These are phyloP conservation scores for Colletotrichum gigasporum DNA, from an alignment of 2,329 filamentous ascomycete genomes.

Conservation along the genomic window DNA sequence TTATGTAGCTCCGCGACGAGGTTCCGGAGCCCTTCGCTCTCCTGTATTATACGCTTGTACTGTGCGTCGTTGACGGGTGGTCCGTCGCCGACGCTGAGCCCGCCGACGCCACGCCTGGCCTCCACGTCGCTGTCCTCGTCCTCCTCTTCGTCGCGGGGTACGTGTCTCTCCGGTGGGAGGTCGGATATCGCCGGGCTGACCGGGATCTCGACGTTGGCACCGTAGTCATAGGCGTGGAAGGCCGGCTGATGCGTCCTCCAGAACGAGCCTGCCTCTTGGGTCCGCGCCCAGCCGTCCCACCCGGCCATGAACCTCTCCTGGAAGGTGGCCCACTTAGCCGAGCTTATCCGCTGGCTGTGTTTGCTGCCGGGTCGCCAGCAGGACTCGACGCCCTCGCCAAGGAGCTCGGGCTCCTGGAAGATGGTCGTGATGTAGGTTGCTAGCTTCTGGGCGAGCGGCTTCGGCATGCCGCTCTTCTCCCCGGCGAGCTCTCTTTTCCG, in stretches of 20 bases:
- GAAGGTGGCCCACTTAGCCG: background rate
- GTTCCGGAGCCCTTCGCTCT: background rate
- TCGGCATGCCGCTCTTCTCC: background rate
- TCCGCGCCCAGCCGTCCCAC: background rate
- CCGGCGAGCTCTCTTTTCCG: background rate
- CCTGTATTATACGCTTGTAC: background rate
- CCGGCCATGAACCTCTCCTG: background rate
- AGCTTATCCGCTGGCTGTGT: background rate
- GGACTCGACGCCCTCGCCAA: background rate
- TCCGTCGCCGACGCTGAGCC: too few species aligned
- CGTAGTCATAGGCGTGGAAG: slow-evolving; percentile 18
- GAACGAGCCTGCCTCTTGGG: background rate
- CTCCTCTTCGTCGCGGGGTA: background rate
- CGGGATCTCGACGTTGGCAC: slow-evolving; percentile 18
- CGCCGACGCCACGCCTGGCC: too few species aligned
- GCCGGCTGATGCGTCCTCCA: background rate
- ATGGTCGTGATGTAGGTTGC: background rate
- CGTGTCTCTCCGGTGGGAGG: background rate
- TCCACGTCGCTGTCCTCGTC: slow-evolving; percentile 22
- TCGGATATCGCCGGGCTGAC: background rate
- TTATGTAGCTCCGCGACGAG: background rate
- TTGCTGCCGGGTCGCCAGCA: background rate
- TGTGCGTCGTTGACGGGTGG: background rate
- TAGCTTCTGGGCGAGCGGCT: background rate
- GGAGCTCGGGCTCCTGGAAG: background rate